A percentile compares a stretch with the other conserved stretches of the same genome.
Conservation (phyloP, 202 grass and related monocot species). For the Setaria viridis region DNA sequence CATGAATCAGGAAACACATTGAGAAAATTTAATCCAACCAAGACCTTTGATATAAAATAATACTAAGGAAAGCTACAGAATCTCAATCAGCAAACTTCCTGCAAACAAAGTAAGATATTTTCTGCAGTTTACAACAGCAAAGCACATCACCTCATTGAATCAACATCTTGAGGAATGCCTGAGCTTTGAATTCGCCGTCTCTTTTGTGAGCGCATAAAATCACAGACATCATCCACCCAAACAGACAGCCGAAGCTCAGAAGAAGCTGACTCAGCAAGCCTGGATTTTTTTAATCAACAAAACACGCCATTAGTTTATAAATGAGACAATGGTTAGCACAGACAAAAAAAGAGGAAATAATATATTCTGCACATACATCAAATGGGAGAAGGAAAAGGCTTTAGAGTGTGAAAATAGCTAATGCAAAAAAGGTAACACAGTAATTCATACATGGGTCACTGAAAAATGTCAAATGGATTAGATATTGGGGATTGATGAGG, state of each 20-base stretch:
- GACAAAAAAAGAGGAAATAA: not conserved
- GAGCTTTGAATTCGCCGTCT: conserved; percentile 48
- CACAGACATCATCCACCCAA: conserved; percentile 76
- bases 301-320: conserved; percentile 25
- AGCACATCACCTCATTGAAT: conserved; percentile 63
- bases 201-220: conserved; percentile 78
- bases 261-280: conserved; percentile 65
- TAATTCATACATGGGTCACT: conserved; percentile 24
- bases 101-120: conserved; percentile 10
- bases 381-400: not conserved
- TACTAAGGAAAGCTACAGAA: conserved; percentile 19
- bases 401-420: not conserved
- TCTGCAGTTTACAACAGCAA: not conserved
- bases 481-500: not conserved
- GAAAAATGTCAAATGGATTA: conserved; percentile 9
- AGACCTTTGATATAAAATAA: conserved; percentile 16
- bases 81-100: conserved; percentile 36
- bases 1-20: conserved; percentile 21
- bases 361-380: not conserved
- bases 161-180: conserved; percentile 51
- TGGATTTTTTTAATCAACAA: conserved; percentile 54
- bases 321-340: conserved; percentile 5
- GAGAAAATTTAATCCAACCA: conserved; percentile 1
- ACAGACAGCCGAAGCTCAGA: conserved; percentile 67
- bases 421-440: conserved; percentile 21